These are phyloP conservation scores for Stenocarpella maydis DNA, from an alignment of 2,329 filamentous ascomycete genomes.

Conservation along the genomic window DNA sequence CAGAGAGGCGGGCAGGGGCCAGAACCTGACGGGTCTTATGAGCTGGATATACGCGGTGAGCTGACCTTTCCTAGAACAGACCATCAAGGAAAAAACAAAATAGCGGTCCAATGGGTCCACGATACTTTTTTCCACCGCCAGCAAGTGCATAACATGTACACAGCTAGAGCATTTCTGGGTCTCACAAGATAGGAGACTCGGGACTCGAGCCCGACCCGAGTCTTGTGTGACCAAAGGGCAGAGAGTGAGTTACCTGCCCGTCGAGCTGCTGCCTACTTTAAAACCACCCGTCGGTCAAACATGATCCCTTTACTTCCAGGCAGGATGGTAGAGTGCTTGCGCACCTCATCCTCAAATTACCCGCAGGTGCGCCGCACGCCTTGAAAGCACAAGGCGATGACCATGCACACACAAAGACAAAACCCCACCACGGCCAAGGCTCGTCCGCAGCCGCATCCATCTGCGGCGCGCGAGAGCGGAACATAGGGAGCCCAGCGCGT, in stretches of 20 bases:
- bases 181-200: not conserved
- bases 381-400: not conserved
- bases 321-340: not conserved
- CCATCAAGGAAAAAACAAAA: too few species aligned
- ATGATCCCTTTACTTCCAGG: not conserved
- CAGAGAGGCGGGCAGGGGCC: too few species aligned
- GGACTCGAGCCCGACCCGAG: not conserved
- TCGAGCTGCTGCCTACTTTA: not conserved
- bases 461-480: not conserved
- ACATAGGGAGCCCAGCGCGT: not conserved
- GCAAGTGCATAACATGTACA: too few species aligned
- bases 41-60: too few species aligned
- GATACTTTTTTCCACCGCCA: too few species aligned
- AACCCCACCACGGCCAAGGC: conserved; percentile 1
- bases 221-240: not conserved
- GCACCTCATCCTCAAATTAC: not conserved
- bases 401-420: not conserved
- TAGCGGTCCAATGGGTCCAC: too few species aligned
- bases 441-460: not conserved
- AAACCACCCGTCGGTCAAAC: not conserved
- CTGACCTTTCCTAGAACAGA: too few species aligned
- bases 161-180: too few species aligned
- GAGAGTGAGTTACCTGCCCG: not conserved
- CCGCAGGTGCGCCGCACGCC: not conserved
- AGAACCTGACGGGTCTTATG: too few species aligned